Evolutionary conservation across 1,284 basidiomycete species (phyloP).

Genomic region (Puccinia hordei): DNA sequence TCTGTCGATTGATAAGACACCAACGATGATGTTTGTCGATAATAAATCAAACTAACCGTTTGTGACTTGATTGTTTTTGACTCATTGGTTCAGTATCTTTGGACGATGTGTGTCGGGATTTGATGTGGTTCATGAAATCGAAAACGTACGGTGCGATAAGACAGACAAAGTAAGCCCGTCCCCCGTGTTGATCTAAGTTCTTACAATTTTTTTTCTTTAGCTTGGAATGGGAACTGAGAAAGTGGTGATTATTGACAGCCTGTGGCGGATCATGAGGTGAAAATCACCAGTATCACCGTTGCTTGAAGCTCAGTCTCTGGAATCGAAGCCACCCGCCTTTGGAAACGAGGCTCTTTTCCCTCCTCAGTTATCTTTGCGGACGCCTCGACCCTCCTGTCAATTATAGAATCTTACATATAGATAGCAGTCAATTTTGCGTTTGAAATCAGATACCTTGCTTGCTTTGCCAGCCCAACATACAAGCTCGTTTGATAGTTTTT

Average conservation of each 20-base stretch:
- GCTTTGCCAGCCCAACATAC: no score
- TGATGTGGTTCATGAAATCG: slow-evolving; percentile 74
- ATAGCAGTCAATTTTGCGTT: no score
- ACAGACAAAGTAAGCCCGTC: slow-evolving; percentile 59
- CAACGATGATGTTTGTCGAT: not conserved
- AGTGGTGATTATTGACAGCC: slow-evolving; percentile 15
- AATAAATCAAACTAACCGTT: slow-evolving; percentile 10
- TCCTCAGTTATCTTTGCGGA: no score
- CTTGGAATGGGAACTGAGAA: not conserved
- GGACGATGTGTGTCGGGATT: slow-evolving; percentile 64
- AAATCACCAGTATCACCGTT: slow-evolving; percentile 41
- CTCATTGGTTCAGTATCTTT: slow-evolving; percentile 62
- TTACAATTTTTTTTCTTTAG: not conserved
- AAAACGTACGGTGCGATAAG: slow-evolving; percentile 66
- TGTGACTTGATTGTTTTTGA: not conserved
- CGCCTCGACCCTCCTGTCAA: no score
- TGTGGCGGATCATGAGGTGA: slow-evolving; percentile 43
- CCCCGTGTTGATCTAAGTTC: not conserved
- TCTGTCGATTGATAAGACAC: not conserved
- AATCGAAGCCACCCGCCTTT: no score
- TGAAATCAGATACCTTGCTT: no score
- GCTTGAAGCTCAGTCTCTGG: slow-evolving; percentile 37
- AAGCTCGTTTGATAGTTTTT: no score
- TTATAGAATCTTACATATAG: no score
- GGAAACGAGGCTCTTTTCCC: no score